A percentile compares a stretch with the other conserved stretches of the same genome.
These are phyloP conservation scores for Entoloma clypeatum DNA, from an alignment of 1,284 basidiomycete genomes.

Conservation along the genomic window DNA sequence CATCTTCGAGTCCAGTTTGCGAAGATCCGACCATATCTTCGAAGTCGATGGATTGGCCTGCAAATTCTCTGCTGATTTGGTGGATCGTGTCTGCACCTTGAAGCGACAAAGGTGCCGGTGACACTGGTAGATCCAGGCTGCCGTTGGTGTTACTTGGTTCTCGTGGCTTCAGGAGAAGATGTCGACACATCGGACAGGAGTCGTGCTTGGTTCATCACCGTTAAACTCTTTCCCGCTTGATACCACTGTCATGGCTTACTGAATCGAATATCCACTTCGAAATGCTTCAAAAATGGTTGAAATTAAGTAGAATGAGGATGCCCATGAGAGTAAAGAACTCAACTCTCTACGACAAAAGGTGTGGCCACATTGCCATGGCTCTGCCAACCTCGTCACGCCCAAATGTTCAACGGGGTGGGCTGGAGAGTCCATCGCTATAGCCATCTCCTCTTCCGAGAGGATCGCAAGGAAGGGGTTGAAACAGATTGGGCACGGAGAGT, in stretches of 20 bases:
- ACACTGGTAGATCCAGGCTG: constrained; percentile 1
- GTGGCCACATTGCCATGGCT: constrained; percentile 61
- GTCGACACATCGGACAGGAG: constrained; percentile 62
- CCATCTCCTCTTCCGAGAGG: constrained; percentile 69
- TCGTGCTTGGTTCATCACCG: constrained; percentile 41
- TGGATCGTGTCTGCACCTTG: no score
- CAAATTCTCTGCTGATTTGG: constrained; percentile 13
- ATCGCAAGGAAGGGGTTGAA: constrained; percentile 58
- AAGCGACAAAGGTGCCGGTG: constrained; percentile 3
- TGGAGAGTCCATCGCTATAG: constrained; percentile 69
- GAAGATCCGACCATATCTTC: not conserved
- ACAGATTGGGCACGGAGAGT: constrained; percentile 68
- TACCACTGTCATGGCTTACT: no score
- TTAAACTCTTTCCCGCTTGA: constrained; percentile 5
- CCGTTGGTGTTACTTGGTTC: constrained; percentile 2
- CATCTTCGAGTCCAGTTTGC: constrained; percentile 2
- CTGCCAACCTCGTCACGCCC: constrained; percentile 58
- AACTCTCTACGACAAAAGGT: constrained; percentile 75
- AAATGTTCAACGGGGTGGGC: constrained; percentile 62
- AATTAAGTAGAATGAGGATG: constrained; percentile 5
- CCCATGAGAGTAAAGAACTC: constrained; percentile 17
- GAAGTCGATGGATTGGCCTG: constrained; percentile 9
- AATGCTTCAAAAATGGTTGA: constrained; percentile 39
- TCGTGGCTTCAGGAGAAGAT: constrained; percentile 28
- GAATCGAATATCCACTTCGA: constrained; percentile 58